Base-by-base conservation (phyloP, 768 basidiomycete genomes). In the Coprinellus aureogranulatus region DNA sequence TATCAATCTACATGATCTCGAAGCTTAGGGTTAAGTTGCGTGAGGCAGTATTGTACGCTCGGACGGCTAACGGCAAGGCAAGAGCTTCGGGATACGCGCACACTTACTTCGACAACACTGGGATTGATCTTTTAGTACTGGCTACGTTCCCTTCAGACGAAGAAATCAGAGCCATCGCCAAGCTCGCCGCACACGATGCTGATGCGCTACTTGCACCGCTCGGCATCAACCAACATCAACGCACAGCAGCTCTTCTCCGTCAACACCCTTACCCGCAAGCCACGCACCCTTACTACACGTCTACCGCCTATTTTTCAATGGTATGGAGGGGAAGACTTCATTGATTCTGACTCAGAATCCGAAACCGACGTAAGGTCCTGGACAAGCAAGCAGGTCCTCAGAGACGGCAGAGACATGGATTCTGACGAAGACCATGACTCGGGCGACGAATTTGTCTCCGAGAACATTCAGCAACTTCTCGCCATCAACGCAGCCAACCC, bases 81-180 rank as follows among this genome's bases (percentile, higher is more conserved):
- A 23, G 40, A 37, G 61, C 54, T 0, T n/a, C 30, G 18, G 61
- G 62, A 3, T 65, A 65, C 45, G 45, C 12, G 11, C 67, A 68
- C 53, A 64, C 62, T 2, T 53, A 50, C 57, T 49, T 40, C 45
- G 52, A 47, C 52, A 26, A 47, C 26, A n/a, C 46, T 1, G 65
- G 56, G 31, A 27, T 69, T 28, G 59, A 69, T 51, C 26, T 66
- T 18, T 16, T 25, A 0, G 41, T 53, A 4, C 60, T 70, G 8
- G 54, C 63, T 2, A 54, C 20, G 16, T 68, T 59, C 48, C 70
- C 67, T 4, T 51, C 59, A 0, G 58, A 70, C n/a, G 26, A 47
- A 1, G 61, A 70, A 10, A 58, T 71, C 25, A 12, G 54, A 16
- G 12, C n/a, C 8, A 58, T 55, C 2, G 49, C 60, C 25, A 9